Percentiles rank a stretch among this genome's conserved stretches.
Conservation (phyloP, 2,329 filamentous ascomycete genomes). For the Epichloe sp. region DNA sequence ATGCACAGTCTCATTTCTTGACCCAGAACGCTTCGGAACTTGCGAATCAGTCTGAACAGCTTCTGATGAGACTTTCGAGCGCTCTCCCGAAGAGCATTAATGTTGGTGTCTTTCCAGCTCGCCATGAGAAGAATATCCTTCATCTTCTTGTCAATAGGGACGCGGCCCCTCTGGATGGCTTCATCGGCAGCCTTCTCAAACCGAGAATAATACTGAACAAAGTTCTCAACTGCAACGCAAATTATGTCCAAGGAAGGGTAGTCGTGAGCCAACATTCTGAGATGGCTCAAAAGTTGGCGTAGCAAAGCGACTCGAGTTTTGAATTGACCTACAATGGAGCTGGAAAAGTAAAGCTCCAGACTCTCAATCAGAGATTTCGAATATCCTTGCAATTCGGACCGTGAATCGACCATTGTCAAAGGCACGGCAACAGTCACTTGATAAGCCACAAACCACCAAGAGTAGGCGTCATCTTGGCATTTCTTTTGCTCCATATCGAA, state of each 20-base stretch:
- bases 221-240: constrained; percentile 55
- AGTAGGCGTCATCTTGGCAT: constrained; percentile 63
- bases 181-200: constrained; percentile 56
- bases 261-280: constrained; percentile 47
- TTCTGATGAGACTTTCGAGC: constrained; percentile 83
- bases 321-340: constrained; percentile 73
- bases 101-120: constrained; percentile 97
- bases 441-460: constrained; percentile 96
- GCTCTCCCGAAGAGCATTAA: constrained; percentile 76
- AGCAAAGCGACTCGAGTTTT: constrained; percentile 59
- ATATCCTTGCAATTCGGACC: constrained; percentile 48
- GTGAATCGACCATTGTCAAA: constrained; percentile 47
- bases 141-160: constrained; percentile 76
- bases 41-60: constrained; percentile 79
- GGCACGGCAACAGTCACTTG: constrained; percentile 74
- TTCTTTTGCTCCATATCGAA: constrained; percentile 74
- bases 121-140: constrained; percentile 85
- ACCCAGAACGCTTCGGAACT: constrained; percentile 69
- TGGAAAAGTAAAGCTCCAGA: constrained; percentile 65
- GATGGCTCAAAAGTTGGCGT: constrained; percentile 48
- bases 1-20: constrained; percentile 60
- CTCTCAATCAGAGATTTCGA: constrained; percentile 58
- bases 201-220: constrained; percentile 60
- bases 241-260: constrained; percentile 46
- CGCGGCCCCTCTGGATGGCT: constrained; percentile 52